Evolutionary conservation across 768 basidiomycete genomes (phyloP).

Genomic region (Kwoniella bestiolae): DNA sequence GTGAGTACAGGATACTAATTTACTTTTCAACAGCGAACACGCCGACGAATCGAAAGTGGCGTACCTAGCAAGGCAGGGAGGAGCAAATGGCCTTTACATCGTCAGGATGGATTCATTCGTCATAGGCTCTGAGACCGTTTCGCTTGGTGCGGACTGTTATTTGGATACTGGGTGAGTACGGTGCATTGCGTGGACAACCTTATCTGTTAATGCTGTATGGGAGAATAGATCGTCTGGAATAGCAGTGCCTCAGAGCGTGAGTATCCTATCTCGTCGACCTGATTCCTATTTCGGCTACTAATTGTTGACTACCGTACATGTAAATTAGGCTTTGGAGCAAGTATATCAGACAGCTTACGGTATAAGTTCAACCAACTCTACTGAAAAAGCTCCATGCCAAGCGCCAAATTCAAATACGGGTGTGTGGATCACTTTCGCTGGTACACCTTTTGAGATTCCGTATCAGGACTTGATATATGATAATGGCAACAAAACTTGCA

Average conservation of each 20-base stretch:
- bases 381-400: background rate
- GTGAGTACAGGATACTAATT: background rate
- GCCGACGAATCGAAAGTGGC: background rate
- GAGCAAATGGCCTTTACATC: constrained; percentile 5
- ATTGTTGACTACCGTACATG: too few species aligned
- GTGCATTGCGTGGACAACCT: background rate
- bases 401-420: background rate
- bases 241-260: background rate
- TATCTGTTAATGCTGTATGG: background rate
- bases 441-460: constrained; percentile 1
- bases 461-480: constrained; percentile 8
- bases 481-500: background rate
- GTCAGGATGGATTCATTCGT: constrained; percentile 10
- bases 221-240: background rate
- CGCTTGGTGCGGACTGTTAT: background rate
- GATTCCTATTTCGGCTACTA: too few species aligned
- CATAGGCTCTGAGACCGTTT: background rate
- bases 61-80: background rate
- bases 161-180: constrained; percentile 22
- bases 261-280: background rate
- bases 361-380: background rate
- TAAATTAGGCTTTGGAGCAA: background rate
- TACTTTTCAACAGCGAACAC: background rate
- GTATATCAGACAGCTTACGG: background rate
- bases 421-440: background rate